Percentiles rank a stretch among this genome's conserved stretches.
Evolutionary conservation across 495 filamentous ascomycete genomes (phyloP).

Genomic region (Platismatia glauca): DNA sequence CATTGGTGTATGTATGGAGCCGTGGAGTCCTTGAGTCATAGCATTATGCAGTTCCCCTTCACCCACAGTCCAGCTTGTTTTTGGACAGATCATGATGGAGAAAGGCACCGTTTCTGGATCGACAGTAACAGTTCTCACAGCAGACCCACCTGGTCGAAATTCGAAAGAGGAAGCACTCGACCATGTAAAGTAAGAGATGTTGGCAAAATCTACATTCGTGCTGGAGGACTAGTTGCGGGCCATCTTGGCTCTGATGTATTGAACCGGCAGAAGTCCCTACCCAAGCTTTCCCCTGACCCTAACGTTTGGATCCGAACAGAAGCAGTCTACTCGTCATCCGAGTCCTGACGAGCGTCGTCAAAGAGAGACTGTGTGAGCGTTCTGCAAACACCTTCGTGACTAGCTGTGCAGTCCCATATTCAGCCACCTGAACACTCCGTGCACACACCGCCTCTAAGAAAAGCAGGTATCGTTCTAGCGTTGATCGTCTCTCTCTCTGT

Average conservation of each 20-base stretch:
- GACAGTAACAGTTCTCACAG: not conserved
- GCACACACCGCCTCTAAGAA: too few species aligned
- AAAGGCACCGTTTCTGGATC: not conserved
- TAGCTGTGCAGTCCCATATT: too few species aligned
- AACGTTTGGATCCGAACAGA: not conserved
- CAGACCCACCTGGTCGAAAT: not conserved
- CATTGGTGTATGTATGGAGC: not conserved
- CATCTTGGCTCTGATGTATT: not conserved
- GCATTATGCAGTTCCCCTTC: not conserved
- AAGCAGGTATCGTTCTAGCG: too few species aligned
- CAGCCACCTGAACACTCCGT: too few species aligned
- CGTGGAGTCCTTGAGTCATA: not conserved
- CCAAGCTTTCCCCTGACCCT: not conserved
- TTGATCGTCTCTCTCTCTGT: too few species aligned
- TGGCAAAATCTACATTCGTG: not conserved
- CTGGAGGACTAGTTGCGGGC: not conserved
- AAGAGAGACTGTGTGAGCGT: not conserved
- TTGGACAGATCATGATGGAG: not conserved
- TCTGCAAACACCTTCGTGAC: not conserved
- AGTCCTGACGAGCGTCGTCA: not conserved
- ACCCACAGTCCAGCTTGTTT: not conserved
- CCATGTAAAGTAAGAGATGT: not conserved
- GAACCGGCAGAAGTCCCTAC: not conserved
- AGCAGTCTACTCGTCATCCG: too few species aligned
- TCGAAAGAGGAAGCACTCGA: not conserved